Evolutionary conservation across 495 filamentous ascomycete genomes (phyloP), one percentile per base, ranked within the genome.

Genomic region (Lichina pygmaea): DNA sequence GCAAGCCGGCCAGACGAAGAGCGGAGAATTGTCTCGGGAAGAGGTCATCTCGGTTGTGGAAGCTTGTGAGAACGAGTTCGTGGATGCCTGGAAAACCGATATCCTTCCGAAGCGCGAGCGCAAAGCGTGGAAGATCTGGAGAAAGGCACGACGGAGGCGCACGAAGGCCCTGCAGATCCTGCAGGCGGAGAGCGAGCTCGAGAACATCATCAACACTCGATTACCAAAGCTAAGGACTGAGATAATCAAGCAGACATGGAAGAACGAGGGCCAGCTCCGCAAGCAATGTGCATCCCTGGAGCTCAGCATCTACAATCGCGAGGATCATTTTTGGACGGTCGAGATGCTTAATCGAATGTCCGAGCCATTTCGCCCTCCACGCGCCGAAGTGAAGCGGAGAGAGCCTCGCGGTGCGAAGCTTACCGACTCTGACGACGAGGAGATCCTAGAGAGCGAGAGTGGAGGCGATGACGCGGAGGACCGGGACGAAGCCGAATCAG

Each of bases 41-140:
- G 62, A 74, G 44, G 55, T 76, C 15, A 50, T 65, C 2, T 50
- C 58, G 8, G 52, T 66, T 5, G 62, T 92, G 12, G 56, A 71
- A 9, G 55, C 66, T 34, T 69, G 58, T 11, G 62, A 83, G 9
- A 49, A 62, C 11, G 50, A 65, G 8, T 60, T 75, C 17, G 62
- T 72, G 42, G 53, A 55, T 6, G 55, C 57, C 8, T 93, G 84
- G 83, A 57, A 55, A 33, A 47, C 57, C 8, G 64, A 56, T 7
- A 67, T 68, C 48, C 59, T 67, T 42, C 70, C 75, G 3, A 68
- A 62, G 41, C 56, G 66, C 13, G 59, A 68, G 42, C 50, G 46
- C 10, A 68, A 65, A 42, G 77, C 77, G 0, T 70, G 66, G 50
- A 57, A 50, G n/a, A 49, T 77, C 11, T 92, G 85, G 81, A 60